phyloP scores from a whole-genome alignment of 139 green algal species.

The Volvox africanus region DNA sequence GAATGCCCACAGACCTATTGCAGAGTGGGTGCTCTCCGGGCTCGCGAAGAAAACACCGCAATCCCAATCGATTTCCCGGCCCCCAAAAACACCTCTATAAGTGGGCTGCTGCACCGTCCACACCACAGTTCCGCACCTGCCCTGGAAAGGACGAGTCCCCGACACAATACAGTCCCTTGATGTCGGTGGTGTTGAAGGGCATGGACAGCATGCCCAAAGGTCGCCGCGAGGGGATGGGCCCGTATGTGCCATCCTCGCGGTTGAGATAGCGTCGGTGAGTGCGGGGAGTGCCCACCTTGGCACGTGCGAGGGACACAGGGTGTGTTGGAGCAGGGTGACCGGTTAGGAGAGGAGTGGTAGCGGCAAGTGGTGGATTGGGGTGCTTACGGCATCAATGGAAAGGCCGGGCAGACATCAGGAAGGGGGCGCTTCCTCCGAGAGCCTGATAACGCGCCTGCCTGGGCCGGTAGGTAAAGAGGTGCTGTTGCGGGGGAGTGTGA shows the following conservation, averaged over 20 bases:
- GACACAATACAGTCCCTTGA: conserved; percentile 94
- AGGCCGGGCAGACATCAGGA: no score
- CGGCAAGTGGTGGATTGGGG: no score
- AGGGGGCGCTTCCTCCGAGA: no score
- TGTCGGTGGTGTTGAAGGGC: conserved; percentile 90
- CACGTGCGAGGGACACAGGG: not conserved
- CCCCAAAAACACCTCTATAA: no score
- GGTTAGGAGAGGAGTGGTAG: not conserved
- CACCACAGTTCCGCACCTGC: conserved; percentile 63
- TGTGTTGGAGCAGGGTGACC: not conserved
- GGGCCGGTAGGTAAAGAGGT: no score
- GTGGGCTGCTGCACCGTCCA: not conserved
- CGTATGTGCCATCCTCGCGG: conserved; percentile 92
- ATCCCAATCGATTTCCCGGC: no score
- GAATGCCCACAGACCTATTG: no score
- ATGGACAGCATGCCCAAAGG: conserved; percentile 95
- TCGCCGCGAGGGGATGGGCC: conserved; percentile 88
- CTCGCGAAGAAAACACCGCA: no score
- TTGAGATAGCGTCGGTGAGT: conserved; percentile 95
- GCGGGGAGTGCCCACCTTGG: conserved; percentile 89
- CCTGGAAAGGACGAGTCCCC: conserved; percentile 97
- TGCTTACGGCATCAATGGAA: no score
- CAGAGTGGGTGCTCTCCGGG: no score
- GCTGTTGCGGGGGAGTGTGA: no score
- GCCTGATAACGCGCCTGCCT: no score